Base-by-base conservation (phyloP, 495 filamentous ascomycete species). In the Stereocaulon alpinum region DNA sequence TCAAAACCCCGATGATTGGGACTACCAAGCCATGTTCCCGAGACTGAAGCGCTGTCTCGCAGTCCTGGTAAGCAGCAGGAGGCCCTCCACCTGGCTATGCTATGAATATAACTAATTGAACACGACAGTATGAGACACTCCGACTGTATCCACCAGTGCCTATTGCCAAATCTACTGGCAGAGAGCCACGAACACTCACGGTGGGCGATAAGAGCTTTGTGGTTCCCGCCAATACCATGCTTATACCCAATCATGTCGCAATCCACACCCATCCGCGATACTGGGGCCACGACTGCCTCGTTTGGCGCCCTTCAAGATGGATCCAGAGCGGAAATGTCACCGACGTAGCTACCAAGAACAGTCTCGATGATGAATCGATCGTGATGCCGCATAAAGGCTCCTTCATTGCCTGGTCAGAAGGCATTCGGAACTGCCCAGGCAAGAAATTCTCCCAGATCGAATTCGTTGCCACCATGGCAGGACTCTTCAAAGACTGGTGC, bases 371-470 rank as follows among this genome's bases (percentile, higher is more conserved):
- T 6, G 30, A 24, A 7, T 24, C 45, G 10, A 11, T 48, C 0
- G 20, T 48, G 10, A 15, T 11, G 24, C 45, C 45, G 1, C 7
- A 48, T 4, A 48, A 48, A 48, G 45, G 45, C 4, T 7, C 45
- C 11, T 48, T 48, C 17, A 48, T 48, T 48, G 45, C 45, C 6
- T 91, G 89, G 69, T 83, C 80, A 55, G 86, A 88, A 24, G 87
- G 87, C 3, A 70, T 76, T 44, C 77, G 87, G 14, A 80, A 81
- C 6, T 91, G 88, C 66, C 69, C 88, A n/a, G 87, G 87, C 14
- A 76, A 82, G 40, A 79, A 84, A 40, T 86, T 91, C 53, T 83
- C 86, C 2, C 82, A 88, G 67, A 85, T 88, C 22, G 85, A 91
- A 70, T 71, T 89, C 62, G 73, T 84, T 12, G 82, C 80, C 0